phyloP scores from a whole-genome alignment of 768 basidiomycete genomes.

The Cystobasidiopsis lactophilus region DNA sequence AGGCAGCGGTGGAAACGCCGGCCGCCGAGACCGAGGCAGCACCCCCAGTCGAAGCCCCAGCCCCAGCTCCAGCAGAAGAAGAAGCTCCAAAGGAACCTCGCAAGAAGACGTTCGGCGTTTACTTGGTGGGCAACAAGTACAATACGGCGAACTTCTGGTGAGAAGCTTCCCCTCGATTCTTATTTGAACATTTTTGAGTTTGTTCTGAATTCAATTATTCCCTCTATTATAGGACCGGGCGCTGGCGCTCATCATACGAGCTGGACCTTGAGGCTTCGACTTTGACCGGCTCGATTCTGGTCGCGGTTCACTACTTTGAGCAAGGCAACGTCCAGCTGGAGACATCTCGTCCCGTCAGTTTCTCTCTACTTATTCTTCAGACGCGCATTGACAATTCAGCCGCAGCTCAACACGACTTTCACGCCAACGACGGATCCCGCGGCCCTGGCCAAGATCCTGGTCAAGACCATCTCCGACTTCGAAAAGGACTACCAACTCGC shows the following conservation, averaged over 20 bases:
- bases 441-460: slow-evolving; percentile 42
- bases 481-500: slow-evolving; percentile 65
- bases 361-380: slow-evolving; percentile 28
- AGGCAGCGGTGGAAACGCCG: not conserved
- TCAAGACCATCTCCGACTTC: slow-evolving; percentile 49
- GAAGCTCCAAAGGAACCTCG: slow-evolving; percentile 18
- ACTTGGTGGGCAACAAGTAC: slow-evolving; percentile 88
- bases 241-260: slow-evolving; percentile 75
- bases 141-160: slow-evolving; percentile 85
- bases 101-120: slow-evolving; percentile 37
- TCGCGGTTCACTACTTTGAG: slow-evolving; percentile 92
- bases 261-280: slow-evolving; percentile 43
- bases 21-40: not conserved
- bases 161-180: slow-evolving; percentile 9
- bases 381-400: slow-evolving; percentile 31
- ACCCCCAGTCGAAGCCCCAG: not conserved
- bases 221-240: slow-evolving; percentile 61
- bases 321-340: slow-evolving; percentile 89
- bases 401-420: slow-evolving; percentile 24
- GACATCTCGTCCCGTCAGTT: slow-evolving; percentile 44
- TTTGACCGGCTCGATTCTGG: slow-evolving; percentile 39
- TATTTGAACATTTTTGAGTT: not conserved
- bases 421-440: slow-evolving; percentile 31
- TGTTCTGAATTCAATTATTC: not conserved
- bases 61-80: slow-evolving; percentile 4